Evolutionary conservation across 495 filamentous ascomycete species (phyloP), one percentile per base, ranked within the genome.

Genomic region (Cercophora newfieldiana): DNA sequence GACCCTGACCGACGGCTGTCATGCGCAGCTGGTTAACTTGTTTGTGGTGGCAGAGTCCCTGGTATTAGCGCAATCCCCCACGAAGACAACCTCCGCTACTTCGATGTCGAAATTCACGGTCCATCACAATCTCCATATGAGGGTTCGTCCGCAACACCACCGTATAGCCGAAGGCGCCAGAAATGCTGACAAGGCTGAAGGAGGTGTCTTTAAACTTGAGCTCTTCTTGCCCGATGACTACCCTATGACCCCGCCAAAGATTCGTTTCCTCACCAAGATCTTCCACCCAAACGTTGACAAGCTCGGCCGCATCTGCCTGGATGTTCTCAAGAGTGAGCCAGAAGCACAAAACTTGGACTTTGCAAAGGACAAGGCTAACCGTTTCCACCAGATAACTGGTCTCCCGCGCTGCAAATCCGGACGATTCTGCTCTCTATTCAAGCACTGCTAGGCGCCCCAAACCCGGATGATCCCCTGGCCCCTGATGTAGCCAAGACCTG

Each of bases 281-380:
- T 99, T 97, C 77, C 95, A 99, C 74, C 95, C 95, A 31, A 99
- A 99, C 76, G 97, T 99, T 67, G 95, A 99, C 75, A 94, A 95
- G 78, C 86, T 98, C 0, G 95, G 95, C 54, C 90, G 95, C 28
- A 99, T 99, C 76, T 99, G 95, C 77, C 77, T 99, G 59, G 95
- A 99, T 77, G 96, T 99, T 26, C 77, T 99, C 64, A 99, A 99
- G 84, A 96, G 95, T 97, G 85, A 66, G 82, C 72, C n/a, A 19
- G 47, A 50, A 8, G 5, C 68, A 37, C 37, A 10, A 37, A 25
- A 21, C 47, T 28, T 3, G 37, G n/a, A 21, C 47, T 6, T 29
- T 25, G 19, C 56, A 59, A 22, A 61, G n/a, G n/a, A n/a, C n/a
- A 24, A 12, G 10, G 33, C 55, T 68, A 16, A 65, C 57, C 37